phyloP scores from a whole-genome alignment of 371 early-diverging fungal species.

The Mucor indicus region DNA sequence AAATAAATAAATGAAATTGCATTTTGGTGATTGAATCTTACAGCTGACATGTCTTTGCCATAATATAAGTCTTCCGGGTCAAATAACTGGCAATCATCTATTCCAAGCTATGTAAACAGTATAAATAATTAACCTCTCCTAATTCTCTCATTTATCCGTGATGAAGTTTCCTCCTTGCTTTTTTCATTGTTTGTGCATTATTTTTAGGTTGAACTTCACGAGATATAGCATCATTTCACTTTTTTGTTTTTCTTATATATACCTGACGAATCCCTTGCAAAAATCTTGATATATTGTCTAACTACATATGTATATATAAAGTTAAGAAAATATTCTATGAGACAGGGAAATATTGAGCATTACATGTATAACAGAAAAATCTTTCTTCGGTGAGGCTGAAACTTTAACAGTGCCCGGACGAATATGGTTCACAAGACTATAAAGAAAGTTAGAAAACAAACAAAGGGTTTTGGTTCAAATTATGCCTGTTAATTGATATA shows the following conservation, averaged over 20 bases:
- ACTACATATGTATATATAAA: conserved; percentile 38
- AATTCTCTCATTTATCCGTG: background rate
- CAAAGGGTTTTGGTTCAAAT: background rate
- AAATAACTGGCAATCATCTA: conserved; percentile 79
- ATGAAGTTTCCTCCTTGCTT: too few relatives aligned
- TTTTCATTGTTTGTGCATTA: background rate
- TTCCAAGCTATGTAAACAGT: conserved; percentile 49
- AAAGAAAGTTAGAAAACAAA: background rate
- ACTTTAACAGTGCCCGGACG: conserved; percentile 69
- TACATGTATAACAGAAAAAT: conserved; percentile 76
- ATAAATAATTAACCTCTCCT: background rate
- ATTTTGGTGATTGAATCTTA: conserved; percentile 24
- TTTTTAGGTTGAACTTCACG: too few relatives aligned
- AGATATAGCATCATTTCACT: background rate
- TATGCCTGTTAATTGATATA: background rate
- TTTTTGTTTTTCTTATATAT: background rate
- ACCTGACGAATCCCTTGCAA: conserved; percentile 58
- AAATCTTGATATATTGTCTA: conserved; percentile 79
- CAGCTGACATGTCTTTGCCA: conserved; percentile 81
- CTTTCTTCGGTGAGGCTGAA: conserved; percentile 59
- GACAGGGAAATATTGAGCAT: background rate
- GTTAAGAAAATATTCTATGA: background rate
- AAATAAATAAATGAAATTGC: too few relatives aligned
- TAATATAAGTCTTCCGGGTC: conserved; percentile 91
- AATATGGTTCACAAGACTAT: conserved; percentile 71